phyloP scores from a whole-genome alignment of 805 yeast genomes.

The Candida silvatica region DNA sequence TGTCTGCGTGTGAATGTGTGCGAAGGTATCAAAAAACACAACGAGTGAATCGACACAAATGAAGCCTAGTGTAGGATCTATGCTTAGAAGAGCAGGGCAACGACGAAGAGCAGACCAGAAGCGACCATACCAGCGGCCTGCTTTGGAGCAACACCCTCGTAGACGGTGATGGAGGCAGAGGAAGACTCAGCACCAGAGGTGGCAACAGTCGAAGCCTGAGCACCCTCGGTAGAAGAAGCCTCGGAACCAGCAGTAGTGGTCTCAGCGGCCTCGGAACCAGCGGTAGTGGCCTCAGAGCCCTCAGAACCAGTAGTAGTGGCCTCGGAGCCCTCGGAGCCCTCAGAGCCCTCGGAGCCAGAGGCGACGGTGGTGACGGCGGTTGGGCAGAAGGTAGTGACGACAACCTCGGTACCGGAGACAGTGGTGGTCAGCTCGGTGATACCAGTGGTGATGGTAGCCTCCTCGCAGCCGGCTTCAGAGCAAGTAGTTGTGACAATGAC shows the following conservation, averaged over 20 bases:
- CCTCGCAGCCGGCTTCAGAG: conserved; percentile 7
- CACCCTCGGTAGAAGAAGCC: conserved; percentile 2
- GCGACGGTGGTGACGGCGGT: conserved; percentile 1
- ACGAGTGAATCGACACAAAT: too few species aligned
- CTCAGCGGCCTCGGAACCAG: conserved; percentile 3
- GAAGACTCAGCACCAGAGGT: neutral
- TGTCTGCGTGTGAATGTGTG: too few species aligned
- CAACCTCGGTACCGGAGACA: conserved; percentile 26
- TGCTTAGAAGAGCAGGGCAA: conserved; percentile 1
- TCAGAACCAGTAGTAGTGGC: conserved; percentile 3
- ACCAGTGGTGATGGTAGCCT: conserved; percentile 9
- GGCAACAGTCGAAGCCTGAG: neutral
- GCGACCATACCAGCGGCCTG: conserved; percentile 1
- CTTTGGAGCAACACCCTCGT: conserved; percentile 2
- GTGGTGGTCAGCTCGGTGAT: conserved; percentile 22
- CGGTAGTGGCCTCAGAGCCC: conserved; percentile 1
- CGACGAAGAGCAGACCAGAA: neutral
- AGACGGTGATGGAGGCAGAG: neutral
- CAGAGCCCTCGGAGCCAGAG: neutral
- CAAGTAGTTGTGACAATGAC: conserved; percentile 9
- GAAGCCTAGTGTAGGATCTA: too few species aligned
- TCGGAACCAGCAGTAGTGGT: conserved; percentile 3
- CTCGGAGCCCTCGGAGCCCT: neutral
- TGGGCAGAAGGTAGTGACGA: conserved; percentile 32
- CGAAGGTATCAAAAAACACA: too few species aligned